Conservation (phyloP, 176 grass and related monocot species). For the Typha latifolia region DNA sequence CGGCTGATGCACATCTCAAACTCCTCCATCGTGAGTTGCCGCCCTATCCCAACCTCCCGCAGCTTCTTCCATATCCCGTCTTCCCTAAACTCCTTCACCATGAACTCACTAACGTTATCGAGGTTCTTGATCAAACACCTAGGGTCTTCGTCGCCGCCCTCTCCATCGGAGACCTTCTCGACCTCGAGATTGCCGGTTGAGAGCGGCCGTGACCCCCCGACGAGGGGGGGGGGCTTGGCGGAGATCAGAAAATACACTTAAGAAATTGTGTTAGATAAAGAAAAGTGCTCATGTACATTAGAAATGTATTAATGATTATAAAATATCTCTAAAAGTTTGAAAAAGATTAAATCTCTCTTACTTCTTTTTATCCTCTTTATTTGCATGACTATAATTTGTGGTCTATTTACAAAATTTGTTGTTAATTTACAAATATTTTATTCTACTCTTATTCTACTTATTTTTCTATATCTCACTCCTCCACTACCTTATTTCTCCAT, state of each 20-base stretch:
- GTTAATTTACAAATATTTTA: too few species aligned
- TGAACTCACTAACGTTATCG: slow-evolving; percentile 72
- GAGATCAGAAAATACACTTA: neutral
- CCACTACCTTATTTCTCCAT: too few species aligned
- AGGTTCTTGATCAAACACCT: slow-evolving; percentile 86
- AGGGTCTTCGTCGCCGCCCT: slow-evolving; percentile 33
- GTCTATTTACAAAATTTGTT: too few species aligned
- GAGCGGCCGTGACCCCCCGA: slow-evolving; percentile 21
- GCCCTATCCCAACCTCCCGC: slow-evolving; percentile 65
- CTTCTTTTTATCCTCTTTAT: too few species aligned
- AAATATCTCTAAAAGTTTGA: too few species aligned
- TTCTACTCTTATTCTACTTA: too few species aligned
- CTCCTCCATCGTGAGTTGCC: slow-evolving; percentile 79
- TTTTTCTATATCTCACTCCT: too few species aligned
- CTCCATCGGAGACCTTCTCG: slow-evolving; percentile 15
- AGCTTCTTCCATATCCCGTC: slow-evolving; percentile 31
- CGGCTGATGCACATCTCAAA: slow-evolving; percentile 84
- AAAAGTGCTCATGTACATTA: too few species aligned
- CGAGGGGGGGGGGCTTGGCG: slow-evolving; percentile 49
- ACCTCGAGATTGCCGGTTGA: slow-evolving; percentile 49
- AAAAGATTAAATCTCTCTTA: too few species aligned
- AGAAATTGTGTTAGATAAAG: too few species aligned
- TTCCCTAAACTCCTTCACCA: slow-evolving; percentile 52
- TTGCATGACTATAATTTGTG: too few species aligned
- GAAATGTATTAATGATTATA: too few species aligned